These are phyloP conservation scores for Chaetomium strumarium DNA, from an alignment of 2,329 filamentous ascomycete genomes.

Conservation along the genomic window DNA sequence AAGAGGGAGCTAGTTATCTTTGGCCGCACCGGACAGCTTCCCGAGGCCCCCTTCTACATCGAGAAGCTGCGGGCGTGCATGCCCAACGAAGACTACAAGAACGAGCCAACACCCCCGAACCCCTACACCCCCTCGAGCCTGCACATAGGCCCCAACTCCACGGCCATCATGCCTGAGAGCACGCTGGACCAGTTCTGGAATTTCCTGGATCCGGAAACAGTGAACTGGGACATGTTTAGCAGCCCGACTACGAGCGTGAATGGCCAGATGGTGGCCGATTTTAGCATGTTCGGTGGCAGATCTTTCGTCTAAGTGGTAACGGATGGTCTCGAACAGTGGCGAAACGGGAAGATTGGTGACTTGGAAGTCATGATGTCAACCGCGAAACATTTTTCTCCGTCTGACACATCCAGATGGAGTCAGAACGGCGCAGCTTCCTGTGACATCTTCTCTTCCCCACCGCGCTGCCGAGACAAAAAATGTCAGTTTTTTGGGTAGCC, in stretches of 20 bases:
- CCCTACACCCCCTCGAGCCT: conserved; percentile 16
- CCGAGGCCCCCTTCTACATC: conserved; percentile 43
- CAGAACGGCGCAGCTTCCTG: no score
- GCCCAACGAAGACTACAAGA: conserved; percentile 34
- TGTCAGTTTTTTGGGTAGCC: no score
- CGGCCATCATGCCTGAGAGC: neutral
- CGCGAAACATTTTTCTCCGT: no score
- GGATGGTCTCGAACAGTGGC: neutral
- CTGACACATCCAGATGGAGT: no score
- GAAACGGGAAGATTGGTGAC: neutral
- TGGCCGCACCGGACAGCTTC: conserved; percentile 29
- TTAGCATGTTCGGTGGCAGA: conserved; percentile 23
- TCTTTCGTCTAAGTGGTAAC: conserved; percentile 22
- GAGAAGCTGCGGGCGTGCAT: conserved; percentile 39
- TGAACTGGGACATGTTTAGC: conserved; percentile 44
- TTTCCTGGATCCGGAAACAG: conserved; percentile 37
- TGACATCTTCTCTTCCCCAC: no score
- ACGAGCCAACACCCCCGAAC: conserved; percentile 23
- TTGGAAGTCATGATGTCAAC: no score
- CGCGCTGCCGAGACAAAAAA: no score
- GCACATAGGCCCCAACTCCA: neutral
- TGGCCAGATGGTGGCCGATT: conserved; percentile 8
- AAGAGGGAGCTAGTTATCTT: conserved; percentile 40
- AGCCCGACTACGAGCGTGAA: conserved; percentile 15
- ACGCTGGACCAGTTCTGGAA: conserved; percentile 40